phyloP scores from a whole-genome alignment of 2,329 filamentous ascomycete species.

The Verruconis gallopava region DNA sequence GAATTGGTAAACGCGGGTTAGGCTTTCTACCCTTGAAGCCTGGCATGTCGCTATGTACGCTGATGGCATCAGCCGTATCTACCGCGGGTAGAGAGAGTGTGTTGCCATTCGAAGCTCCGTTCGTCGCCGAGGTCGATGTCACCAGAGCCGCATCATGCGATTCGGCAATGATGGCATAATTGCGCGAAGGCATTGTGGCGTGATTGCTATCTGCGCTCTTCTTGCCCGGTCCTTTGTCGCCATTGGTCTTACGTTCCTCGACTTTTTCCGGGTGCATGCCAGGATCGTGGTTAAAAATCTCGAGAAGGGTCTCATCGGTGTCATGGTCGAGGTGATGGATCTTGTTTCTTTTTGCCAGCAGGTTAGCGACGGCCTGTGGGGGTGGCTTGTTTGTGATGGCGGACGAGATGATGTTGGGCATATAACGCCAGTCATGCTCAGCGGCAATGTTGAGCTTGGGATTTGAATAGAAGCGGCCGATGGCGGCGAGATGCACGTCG shows the following conservation, averaged over 20 bases:
- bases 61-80: neutral
- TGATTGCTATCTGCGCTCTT: conserved; percentile 65
- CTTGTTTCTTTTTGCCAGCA: conserved; percentile 50
- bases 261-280: conserved; percentile 17
- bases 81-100: conserved; percentile 9
- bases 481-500: conserved; percentile 50
- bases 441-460: conserved; percentile 42
- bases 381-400: conserved; percentile 58
- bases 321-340: conserved; percentile 50
- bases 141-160: conserved; percentile 16
- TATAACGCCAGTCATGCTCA: conserved; percentile 49
- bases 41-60: conserved; percentile 8
- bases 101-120: conserved; percentile 14
- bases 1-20: conserved; percentile 52
- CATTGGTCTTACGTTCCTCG: conserved; percentile 16
- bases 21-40: conserved; percentile 37
- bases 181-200: conserved; percentile 66
- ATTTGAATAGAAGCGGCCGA: conserved; percentile 53
- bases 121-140: conserved; percentile 16
- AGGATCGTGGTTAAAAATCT: conserved; percentile 49
- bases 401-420: conserved; percentile 50
- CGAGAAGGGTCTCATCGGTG: conserved; percentile 51
- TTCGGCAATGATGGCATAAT: conserved; percentile 52
- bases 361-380: conserved; percentile 50
- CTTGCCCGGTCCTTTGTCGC: conserved; percentile 30